A percentile compares a stretch with the other conserved stretches of the same genome.
phyloP scores from a whole-genome alignment of 1,284 basidiomycete species.

The Cerrena zonata region DNA sequence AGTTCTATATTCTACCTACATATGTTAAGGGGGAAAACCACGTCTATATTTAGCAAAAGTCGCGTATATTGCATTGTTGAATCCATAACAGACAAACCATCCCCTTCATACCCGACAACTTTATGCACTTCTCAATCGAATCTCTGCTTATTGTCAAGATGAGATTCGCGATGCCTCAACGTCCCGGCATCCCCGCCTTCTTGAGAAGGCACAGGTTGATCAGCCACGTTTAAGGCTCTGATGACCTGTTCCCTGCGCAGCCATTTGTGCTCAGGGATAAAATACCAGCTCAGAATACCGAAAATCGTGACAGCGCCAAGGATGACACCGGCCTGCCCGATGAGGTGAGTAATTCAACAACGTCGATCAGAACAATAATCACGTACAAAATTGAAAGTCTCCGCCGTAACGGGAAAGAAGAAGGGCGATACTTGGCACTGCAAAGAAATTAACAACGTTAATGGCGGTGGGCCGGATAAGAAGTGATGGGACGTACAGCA shows the following conservation, averaged over 20 bases:
- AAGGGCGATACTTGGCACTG: conserved; percentile 78
- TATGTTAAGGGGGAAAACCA: too few species aligned
- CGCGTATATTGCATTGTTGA: too few species aligned
- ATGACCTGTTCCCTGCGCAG: conserved; percentile 57
- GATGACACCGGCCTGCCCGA: conserved; percentile 73
- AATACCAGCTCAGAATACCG: conserved; percentile 68
- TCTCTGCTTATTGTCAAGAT: not conserved
- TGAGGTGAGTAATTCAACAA: too few species aligned
- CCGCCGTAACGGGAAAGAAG: conserved; percentile 68
- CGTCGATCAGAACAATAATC: not conserved
- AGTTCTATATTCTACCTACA: too few species aligned
- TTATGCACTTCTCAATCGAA: not conserved
- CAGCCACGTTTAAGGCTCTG: conserved; percentile 32
- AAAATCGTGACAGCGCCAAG: conserved; percentile 73
- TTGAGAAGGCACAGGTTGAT: not conserved
- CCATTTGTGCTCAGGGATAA: conserved; percentile 74
- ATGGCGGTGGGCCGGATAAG: too few species aligned
- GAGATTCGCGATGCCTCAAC: not conserved
- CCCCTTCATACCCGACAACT: too few species aligned
- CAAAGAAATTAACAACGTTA: conserved; percentile 9
- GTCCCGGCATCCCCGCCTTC: not conserved
- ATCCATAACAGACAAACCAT: too few species aligned
- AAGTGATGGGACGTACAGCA: conserved; percentile 45
- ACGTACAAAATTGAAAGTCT: conserved; percentile 72
- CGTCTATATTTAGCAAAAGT: too few species aligned